Conservation (phyloP, 2,329 filamentous ascomycete genomes). For the Colletotrichum simmondsii region DNA sequence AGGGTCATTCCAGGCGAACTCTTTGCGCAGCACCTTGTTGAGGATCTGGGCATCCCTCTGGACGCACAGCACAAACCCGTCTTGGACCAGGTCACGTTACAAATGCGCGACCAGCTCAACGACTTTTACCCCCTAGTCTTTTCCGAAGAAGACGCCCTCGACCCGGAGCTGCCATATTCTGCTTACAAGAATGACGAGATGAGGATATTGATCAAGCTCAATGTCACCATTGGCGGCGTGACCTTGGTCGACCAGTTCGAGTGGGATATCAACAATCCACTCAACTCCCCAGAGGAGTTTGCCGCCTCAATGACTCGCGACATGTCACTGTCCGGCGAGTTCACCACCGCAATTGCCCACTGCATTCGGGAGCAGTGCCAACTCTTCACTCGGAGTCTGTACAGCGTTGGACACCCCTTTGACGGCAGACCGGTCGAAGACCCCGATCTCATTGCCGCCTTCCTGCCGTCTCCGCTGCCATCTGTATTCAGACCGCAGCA, state of each 20-base stretch:
- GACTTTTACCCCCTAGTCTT: slow-evolving; percentile 95
- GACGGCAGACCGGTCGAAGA: slow-evolving; percentile 95
- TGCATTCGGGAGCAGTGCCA: slow-evolving; percentile 97
- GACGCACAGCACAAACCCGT: slow-evolving; percentile 72
- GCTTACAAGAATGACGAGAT: slow-evolving; percentile 99
- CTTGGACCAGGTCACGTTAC: slow-evolving; percentile 68
- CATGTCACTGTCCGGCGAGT: slow-evolving; percentile 91
- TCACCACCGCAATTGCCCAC: slow-evolving; percentile 96
- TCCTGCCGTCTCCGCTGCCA: slow-evolving; percentile 85
- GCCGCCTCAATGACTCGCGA: slow-evolving; percentile 89
- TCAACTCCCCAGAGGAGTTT: slow-evolving; percentile 95
- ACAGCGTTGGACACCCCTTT: slow-evolving; percentile 93
- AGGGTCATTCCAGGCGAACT: slow-evolving; percentile 81
- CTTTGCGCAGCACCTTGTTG: slow-evolving; percentile 89
- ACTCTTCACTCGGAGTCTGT: slow-evolving; percentile 92
- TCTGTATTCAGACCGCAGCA: slow-evolving; percentile 90
- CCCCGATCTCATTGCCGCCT: slow-evolving; percentile 85
- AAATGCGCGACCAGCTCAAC: slow-evolving; percentile 88
- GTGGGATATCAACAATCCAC: slow-evolving; percentile 97
- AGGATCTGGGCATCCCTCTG: slow-evolving; percentile 81
- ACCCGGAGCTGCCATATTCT: slow-evolving; percentile 88
- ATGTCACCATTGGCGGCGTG: slow-evolving; percentile 96
- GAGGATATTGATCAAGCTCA: slow-evolving; percentile 94
- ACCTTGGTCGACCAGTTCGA: slow-evolving; percentile 97
- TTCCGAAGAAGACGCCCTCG: slow-evolving; percentile 88